Percentiles rank a stretch among this genome's conserved stretches.
phyloP scores from a whole-genome alignment of 2,329 filamentous ascomycete species.

The Arthrinium phaeospermum region DNA sequence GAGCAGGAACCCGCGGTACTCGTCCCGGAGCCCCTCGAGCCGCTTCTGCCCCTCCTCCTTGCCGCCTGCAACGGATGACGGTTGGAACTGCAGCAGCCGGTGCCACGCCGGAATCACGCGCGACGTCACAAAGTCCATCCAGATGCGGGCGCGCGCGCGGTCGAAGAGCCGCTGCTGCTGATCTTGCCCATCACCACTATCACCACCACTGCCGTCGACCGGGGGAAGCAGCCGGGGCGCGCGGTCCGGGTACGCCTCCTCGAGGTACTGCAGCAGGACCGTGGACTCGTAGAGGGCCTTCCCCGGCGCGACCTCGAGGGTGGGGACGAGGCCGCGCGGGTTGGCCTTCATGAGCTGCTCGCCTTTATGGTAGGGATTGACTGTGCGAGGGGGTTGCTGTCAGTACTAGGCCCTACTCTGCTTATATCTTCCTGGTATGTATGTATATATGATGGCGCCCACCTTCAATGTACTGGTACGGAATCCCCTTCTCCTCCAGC shows the following conservation, averaged over 20 bases:
- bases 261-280: slow-evolving; percentile 65
- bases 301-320: slow-evolving; percentile 43
- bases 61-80: slow-evolving; percentile 18
- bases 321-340: slow-evolving; percentile 64
- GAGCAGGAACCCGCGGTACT: slow-evolving; percentile 56
- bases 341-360: slow-evolving; percentile 59
- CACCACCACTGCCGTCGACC: not conserved
- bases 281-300: slow-evolving; percentile 63
- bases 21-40: slow-evolving; percentile 47
- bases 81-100: slow-evolving; percentile 42
- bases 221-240: slow-evolving; percentile 48
- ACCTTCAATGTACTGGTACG: slow-evolving; percentile 60
- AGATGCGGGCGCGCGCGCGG: slow-evolving; percentile 58
- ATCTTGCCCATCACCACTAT: not conserved
- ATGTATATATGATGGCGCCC: not conserved
- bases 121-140: slow-evolving; percentile 62
- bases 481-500: slow-evolving; percentile 64
- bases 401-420: not conserved
- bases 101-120: slow-evolving; percentile 61
- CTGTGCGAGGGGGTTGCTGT: slow-evolving; percentile 31
- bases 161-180: slow-evolving; percentile 50
- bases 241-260: slow-evolving; percentile 57
- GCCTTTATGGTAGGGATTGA: slow-evolving; percentile 65
- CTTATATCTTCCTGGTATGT: too few species aligned
- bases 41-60: slow-evolving; percentile 22